Evolutionary conservation across 2,329 filamentous ascomycete species (phyloP).

Genomic region (Aspergillus fijiensis): DNA sequence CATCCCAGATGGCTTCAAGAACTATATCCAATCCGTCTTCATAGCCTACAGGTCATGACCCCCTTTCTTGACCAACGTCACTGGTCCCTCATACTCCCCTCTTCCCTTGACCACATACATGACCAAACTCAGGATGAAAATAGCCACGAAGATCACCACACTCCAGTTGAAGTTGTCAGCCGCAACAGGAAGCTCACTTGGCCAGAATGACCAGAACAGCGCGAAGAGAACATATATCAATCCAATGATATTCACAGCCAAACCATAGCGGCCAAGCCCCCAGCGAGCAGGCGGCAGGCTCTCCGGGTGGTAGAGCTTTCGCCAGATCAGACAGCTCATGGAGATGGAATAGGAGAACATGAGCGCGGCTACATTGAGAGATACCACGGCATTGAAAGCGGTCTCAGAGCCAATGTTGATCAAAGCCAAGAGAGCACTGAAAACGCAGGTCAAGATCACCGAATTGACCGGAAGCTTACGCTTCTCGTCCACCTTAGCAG

Average conservation of each 20-base stretch:
- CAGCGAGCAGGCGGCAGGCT: slow-evolving; percentile 43
- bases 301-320: slow-evolving; percentile 37
- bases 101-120: slow-evolving; percentile 41
- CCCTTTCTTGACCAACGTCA: slow-evolving; percentile 12
- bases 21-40: not conserved
- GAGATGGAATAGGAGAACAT: slow-evolving; percentile 53
- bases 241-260: slow-evolving; percentile 47
- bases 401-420: slow-evolving; percentile 54
- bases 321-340: slow-evolving; percentile 47
- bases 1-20: not conserved
- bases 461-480: slow-evolving; percentile 47
- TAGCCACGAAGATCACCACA: slow-evolving; percentile 44
- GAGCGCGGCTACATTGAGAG: slow-evolving; percentile 48
- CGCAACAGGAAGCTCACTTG: slow-evolving; percentile 38
- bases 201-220: slow-evolving; percentile 52
- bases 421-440: slow-evolving; percentile 42
- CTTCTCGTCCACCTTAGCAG: slow-evolving; percentile 38
- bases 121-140: slow-evolving; percentile 40
- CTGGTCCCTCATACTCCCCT: slow-evolving; percentile 32
- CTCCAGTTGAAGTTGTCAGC: slow-evolving; percentile 52
- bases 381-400: slow-evolving; percentile 55
- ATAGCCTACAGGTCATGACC: not conserved
- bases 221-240: slow-evolving; percentile 46
- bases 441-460: slow-evolving; percentile 30
- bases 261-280: slow-evolving; percentile 45